These are phyloP conservation scores for Platanthera guangdongensis DNA, from an alignment of 106 monocot species.

Conservation along the genomic window DNA sequence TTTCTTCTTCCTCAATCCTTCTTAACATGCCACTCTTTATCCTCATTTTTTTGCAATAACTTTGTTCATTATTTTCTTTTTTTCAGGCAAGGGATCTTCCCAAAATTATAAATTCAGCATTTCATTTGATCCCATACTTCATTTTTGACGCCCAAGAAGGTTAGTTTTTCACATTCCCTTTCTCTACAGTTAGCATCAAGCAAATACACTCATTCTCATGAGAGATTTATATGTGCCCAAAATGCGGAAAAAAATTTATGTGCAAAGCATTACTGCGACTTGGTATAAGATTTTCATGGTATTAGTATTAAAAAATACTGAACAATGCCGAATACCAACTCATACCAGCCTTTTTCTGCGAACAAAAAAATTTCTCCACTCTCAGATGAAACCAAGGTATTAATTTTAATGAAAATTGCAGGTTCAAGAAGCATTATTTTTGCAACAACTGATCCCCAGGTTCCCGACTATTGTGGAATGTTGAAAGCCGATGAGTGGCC, in stretches of 20 bases:
- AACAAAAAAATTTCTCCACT: too few species aligned
- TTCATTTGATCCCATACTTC: constrained; percentile 26
- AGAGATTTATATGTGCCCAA: too few species aligned
- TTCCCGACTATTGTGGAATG: constrained; percentile 70
- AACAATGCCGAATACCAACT: too few species aligned
- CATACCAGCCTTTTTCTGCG: too few species aligned
- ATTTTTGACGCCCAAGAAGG: constrained; percentile 23
- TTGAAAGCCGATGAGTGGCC: constrained; percentile 92
- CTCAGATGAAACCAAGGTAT: not conserved
- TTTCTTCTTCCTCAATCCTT: not conserved
- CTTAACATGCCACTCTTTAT: not conserved
- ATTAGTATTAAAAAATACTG: too few species aligned
- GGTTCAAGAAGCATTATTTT: constrained; percentile 82
- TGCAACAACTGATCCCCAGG: constrained; percentile 77
- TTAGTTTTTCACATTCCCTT: not conserved
- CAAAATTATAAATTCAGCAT: constrained; percentile 11
- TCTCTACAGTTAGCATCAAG: too few species aligned
- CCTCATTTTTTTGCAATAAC: not conserved
- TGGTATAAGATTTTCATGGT: too few species aligned
- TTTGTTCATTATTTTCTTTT: not conserved
- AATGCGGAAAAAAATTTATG: too few species aligned
- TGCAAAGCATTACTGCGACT: too few species aligned
- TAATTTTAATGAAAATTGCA: constrained; percentile 17
- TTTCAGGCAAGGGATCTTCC: constrained; percentile 21
- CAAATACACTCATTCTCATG: too few species aligned